Percentiles rank a stretch among this genome's conserved stretches.
Evolutionary conservation across 257 asterid species (phyloP).

Genomic region (Solanum tacnaense): DNA sequence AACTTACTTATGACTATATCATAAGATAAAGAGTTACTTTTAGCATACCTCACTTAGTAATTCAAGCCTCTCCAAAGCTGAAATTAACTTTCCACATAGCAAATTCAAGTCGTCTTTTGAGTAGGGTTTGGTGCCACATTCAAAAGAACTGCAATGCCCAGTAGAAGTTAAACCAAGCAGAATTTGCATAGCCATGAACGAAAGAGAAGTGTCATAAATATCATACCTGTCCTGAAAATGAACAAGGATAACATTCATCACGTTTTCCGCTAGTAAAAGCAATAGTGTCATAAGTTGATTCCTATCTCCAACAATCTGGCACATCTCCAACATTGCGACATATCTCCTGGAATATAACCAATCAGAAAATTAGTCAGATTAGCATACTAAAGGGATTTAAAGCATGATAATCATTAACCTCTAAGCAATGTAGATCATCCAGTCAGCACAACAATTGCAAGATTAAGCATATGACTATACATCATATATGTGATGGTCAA

Average conservation of each 20-base stretch:
- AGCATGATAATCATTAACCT: background rate
- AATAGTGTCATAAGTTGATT: slow-evolving; percentile 58
- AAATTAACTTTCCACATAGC: slow-evolving; percentile 52
- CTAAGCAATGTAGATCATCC: background rate
- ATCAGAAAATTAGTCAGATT: background rate
- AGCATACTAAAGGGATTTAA: background rate
- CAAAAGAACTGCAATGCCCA: slow-evolving; percentile 12
- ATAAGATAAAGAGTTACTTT: background rate
- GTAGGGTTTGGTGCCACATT: slow-evolving; percentile 15
- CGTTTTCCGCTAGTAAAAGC: slow-evolving; percentile 69
- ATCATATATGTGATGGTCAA: background rate
- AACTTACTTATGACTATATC: background rate
- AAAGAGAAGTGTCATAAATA: background rate
- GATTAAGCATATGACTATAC: background rate
- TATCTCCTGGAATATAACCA: slow-evolving; percentile 45
- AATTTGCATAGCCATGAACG: background rate
- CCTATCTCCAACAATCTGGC: slow-evolving; percentile 66
- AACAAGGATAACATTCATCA: slow-evolving; percentile 70
- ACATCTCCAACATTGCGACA: slow-evolving; percentile 78
- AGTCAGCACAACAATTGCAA: background rate
- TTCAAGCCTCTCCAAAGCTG: slow-evolving; percentile 75
- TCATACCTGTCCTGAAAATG: slow-evolving; percentile 84
- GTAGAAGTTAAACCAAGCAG: background rate
- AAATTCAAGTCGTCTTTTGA: slow-evolving; percentile 37
- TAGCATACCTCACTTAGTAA: slow-evolving; percentile 58